A percentile compares a stretch with the other conserved stretches of the same genome.
phyloP scores from a whole-genome alignment of 352 stramenopile species.

The Pythium phragmiticola region DNA sequence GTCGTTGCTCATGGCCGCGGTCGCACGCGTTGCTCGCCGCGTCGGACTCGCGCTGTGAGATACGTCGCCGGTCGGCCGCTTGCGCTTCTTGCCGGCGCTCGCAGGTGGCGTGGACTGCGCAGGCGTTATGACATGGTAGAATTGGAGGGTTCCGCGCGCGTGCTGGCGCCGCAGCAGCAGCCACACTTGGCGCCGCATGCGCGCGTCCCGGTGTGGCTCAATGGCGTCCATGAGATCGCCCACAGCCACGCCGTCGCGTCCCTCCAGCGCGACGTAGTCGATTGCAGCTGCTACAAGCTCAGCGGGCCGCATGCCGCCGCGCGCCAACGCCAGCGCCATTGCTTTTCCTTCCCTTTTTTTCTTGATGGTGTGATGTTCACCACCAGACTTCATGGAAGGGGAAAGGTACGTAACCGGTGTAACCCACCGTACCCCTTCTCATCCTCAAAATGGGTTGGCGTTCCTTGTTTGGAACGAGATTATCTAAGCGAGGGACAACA shows the following conservation, averaged over 20 bases:
- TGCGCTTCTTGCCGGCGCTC: conserved; percentile 49
- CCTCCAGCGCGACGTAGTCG: conserved; percentile 66
- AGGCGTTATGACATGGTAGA: conserved; percentile 35
- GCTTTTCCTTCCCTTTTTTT: background rate
- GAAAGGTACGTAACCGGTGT: conserved; percentile 5
- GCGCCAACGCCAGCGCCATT: conserved; percentile 10
- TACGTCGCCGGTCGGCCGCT: conserved; percentile 30
- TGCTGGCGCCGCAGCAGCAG: conserved; percentile 48
- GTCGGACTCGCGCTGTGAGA: conserved; percentile 2
- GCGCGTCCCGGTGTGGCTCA: conserved; percentile 39
- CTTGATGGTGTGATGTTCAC: background rate
- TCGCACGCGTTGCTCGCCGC: background rate
- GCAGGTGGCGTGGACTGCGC: background rate
- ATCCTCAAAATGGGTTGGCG: background rate
- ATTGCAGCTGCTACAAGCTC: conserved; percentile 58
- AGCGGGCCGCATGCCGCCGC: conserved; percentile 27
- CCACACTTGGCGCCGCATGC: conserved; percentile 57
- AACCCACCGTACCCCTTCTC: background rate
- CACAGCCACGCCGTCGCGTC: conserved; percentile 41
- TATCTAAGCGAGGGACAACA: conserved; percentile 11
- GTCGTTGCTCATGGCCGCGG: background rate
- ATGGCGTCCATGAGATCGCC: conserved; percentile 39
- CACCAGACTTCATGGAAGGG: conserved; percentile 6
- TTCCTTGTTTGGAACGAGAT: background rate
- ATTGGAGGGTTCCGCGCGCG: conserved; percentile 43